Evolutionary conservation across 2,329 filamentous ascomycete genomes (phyloP), one percentile per base, ranked within the genome.

Genomic region (Clarireedia paspali): DNA sequence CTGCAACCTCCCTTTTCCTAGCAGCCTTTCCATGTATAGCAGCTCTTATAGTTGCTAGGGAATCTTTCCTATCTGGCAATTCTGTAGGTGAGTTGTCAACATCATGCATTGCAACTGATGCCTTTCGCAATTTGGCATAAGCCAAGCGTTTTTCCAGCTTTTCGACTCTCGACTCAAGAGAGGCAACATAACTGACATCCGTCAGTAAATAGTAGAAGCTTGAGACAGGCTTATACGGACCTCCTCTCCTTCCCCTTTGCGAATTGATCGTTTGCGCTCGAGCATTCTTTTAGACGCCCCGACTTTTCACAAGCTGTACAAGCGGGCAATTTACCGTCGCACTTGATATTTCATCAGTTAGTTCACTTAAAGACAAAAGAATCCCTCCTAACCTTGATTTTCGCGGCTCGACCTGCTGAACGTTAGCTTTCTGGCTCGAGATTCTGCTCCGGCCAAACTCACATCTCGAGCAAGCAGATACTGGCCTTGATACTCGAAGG

Each of bases 251-350:
- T 97, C 59, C 94, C 94, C 60, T 91, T 81, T 0, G 92, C 91
- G 72, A 96, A 97, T 70, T 96, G 91, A 68, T 97, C 92, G 66
- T 95, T 96, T 6, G 91, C 91, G 55, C 91, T 91, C 6, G 91
- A 96, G 70, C 94, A 99, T 69, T 95, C 91, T 58, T 79, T 85
- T 55, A 88, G 84, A 59, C 90, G 87, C 30, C 91, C 91, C 14
- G 90, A 89, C 72, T 91, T 91, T 72, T 96, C 92, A 69, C 94
- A 97, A 17, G 92, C 92, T 6, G 91, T 95, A 69, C 94, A 99
- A 6, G 91, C 91, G 10, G 94, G 94, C 39, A 97, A 77, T 71
- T 96, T 96, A 59, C 94, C 92, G 74, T 97, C 94, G 68, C 94
- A 99, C 83, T 87, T 67, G 6, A 17, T 20, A 42, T 34, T 46